Evolutionary conservation across 768 basidiomycete species (phyloP).

Genomic region (Lactarius hengduanensis): DNA sequence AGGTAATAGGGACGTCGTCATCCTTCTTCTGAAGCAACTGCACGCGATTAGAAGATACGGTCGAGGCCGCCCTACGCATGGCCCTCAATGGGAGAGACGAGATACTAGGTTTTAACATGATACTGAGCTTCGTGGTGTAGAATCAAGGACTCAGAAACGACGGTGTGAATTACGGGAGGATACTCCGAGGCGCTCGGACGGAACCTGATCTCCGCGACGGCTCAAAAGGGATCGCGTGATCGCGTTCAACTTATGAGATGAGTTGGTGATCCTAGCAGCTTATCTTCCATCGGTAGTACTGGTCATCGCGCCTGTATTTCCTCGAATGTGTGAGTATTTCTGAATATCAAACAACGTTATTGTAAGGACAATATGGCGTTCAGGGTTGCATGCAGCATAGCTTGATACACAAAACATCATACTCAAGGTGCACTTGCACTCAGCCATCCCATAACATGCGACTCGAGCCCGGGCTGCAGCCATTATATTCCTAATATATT

Average conservation of each 20-base stretch:
- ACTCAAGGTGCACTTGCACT: no score
- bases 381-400: no score
- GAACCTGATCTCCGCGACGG: background rate
- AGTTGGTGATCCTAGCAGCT: background rate
- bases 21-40: constrained; percentile 66
- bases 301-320: constrained; percentile 3
- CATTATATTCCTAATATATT: no score
- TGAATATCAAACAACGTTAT: constrained; percentile 11
- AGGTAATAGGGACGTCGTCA: constrained; percentile 79
- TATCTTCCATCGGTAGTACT: no score
- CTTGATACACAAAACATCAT: background rate
- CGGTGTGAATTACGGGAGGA: background rate
- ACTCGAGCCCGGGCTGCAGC: no score
- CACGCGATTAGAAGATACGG: constrained; percentile 44
- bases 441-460: no score
- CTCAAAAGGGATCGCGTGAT: background rate
- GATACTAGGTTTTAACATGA: background rate
- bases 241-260: background rate
- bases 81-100: constrained; percentile 2
- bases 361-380: no score
- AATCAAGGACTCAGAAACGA: background rate
- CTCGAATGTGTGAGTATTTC: constrained; percentile 19
- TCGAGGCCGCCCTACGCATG: constrained; percentile 21
- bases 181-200: constrained; percentile 7
- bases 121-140: background rate